Evolutionary conservation across 257 asterid genomes (phyloP).

Genomic region (Fraxinus cuspidata): DNA sequence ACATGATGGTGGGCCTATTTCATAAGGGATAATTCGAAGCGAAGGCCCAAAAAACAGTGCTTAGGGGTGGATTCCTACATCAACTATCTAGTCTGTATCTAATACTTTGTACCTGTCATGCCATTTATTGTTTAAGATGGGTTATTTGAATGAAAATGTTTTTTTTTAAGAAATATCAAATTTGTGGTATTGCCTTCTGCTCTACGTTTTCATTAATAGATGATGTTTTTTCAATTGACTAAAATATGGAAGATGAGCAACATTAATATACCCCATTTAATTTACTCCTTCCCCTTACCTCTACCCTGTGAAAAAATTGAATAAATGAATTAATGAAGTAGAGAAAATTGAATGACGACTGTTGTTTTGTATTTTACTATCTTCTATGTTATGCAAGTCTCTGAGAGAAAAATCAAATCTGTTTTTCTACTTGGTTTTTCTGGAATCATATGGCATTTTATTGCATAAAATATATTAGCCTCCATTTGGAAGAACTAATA

Average conservation of each 20-base stretch:
- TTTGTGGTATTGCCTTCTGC: background rate
- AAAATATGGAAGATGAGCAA: background rate
- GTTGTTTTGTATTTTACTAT: background rate
- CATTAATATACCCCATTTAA: background rate
- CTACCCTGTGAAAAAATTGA: background rate
- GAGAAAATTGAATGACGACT: background rate
- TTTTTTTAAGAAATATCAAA: background rate
- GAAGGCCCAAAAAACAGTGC: background rate
- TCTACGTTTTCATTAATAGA: background rate
- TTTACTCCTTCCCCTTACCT: background rate
- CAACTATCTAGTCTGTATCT: background rate
- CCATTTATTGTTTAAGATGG: background rate
- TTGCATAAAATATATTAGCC: background rate
- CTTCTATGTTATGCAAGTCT: background rate
- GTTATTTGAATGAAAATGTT: background rate
- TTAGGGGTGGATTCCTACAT: background rate
- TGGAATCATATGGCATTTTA: background rate
- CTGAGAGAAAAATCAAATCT: background rate
- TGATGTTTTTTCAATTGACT: background rate
- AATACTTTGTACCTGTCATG: background rate
- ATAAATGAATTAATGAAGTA: background rate
- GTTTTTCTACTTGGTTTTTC: background rate
- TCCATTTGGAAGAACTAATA: no score
- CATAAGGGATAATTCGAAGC: background rate
- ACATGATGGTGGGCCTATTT: background rate